Evolutionary conservation across 805 yeast genomes (phyloP).

Genomic region (Yueomyces sp.): DNA sequence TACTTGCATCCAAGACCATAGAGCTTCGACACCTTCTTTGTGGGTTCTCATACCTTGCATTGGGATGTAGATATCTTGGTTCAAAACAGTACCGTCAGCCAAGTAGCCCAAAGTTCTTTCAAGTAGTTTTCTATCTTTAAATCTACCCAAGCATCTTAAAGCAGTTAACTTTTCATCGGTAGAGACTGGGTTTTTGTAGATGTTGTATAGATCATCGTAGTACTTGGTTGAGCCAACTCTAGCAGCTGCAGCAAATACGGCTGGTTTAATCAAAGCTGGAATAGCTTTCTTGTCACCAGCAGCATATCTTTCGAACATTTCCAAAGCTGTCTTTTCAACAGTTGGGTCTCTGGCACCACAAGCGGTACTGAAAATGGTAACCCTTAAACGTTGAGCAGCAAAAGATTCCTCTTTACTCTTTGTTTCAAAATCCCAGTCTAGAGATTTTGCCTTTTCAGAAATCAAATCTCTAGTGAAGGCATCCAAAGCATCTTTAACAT

Average conservation of each 20-base stretch:
- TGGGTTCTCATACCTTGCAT: slow-evolving; percentile 58
- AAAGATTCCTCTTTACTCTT: slow-evolving; percentile 37
- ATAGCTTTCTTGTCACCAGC: slow-evolving; percentile 56
- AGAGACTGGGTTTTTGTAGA: slow-evolving; percentile 45
- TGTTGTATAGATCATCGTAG: slow-evolving; percentile 46
- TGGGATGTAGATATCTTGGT: slow-evolving; percentile 70
- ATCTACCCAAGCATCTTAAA: slow-evolving; percentile 53
- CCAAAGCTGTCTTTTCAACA: slow-evolving; percentile 33
- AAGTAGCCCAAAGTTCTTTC: slow-evolving; percentile 43
- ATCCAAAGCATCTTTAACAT: slow-evolving; percentile 34
- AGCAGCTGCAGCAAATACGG: slow-evolving; percentile 57
- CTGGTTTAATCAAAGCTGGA: slow-evolving; percentile 58
- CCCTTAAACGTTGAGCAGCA: slow-evolving; percentile 53
- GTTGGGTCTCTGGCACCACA: slow-evolving; percentile 36
- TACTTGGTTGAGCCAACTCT: slow-evolving; percentile 46
- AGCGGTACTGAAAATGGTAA: slow-evolving; percentile 48
- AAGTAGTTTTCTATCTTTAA: slow-evolving; percentile 37
- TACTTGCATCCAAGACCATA: slow-evolving; percentile 59
- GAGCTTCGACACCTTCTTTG: slow-evolving; percentile 48
- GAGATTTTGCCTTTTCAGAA: slow-evolving; percentile 34
- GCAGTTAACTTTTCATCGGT: slow-evolving; percentile 62
- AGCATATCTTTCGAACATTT: slow-evolving; percentile 39
- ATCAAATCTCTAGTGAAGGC: slow-evolving; percentile 43
- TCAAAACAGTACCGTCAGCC: slow-evolving; percentile 45
- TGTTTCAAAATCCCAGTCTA: slow-evolving; percentile 49